phyloP scores from a whole-genome alignment of 208 protist genomes.

The Herpetomonas tarakana region DNA sequence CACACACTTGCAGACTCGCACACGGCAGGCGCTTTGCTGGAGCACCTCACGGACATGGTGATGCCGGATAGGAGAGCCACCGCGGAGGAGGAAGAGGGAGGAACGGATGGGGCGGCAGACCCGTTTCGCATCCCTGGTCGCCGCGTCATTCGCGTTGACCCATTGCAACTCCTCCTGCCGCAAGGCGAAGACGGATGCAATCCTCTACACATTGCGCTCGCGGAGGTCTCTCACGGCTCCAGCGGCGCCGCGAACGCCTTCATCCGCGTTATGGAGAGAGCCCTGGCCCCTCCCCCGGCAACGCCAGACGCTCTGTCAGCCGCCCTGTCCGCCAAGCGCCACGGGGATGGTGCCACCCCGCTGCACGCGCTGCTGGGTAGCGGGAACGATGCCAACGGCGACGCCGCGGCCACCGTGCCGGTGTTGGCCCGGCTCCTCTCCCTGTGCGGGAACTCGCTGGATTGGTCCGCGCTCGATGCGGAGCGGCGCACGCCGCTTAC shows the following conservation, averaged over 20 bases:
- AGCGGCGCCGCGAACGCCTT: slow-evolving; percentile 23
- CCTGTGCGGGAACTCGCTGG: slow-evolving; percentile 10
- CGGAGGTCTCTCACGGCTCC: slow-evolving; percentile 28
- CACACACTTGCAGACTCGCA: slow-evolving; percentile 55
- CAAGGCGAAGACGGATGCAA: slow-evolving; percentile 20
- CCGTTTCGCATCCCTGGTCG: background rate
- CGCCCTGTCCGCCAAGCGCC: slow-evolving; percentile 17
- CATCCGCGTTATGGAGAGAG: slow-evolving; percentile 25
- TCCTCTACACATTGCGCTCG: slow-evolving; percentile 32
- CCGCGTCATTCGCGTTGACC: slow-evolving; percentile 10
- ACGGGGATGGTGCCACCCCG: slow-evolving; percentile 12
- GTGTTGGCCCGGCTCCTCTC: slow-evolving; percentile 25
- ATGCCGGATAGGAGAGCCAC: background rate
- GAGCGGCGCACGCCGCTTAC: slow-evolving; percentile 3
- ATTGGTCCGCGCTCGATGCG: slow-evolving; percentile 2
- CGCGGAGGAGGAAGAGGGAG: slow-evolving; percentile 6
- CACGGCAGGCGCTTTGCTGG: slow-evolving; percentile 9
- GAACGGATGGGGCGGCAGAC: background rate
- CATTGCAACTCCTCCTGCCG: slow-evolving; percentile 21
- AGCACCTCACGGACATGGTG: slow-evolving; percentile 1
- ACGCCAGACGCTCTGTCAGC: slow-evolving; percentile 8
- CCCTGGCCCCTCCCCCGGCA: background rate
- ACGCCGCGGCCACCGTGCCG: slow-evolving; percentile 26
- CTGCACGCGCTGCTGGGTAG: slow-evolving; percentile 35
- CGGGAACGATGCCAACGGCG: slow-evolving; percentile 18